Base-by-base conservation (phyloP, 352 stramenopile genomes). In the Phytophthora capsici region DNA sequence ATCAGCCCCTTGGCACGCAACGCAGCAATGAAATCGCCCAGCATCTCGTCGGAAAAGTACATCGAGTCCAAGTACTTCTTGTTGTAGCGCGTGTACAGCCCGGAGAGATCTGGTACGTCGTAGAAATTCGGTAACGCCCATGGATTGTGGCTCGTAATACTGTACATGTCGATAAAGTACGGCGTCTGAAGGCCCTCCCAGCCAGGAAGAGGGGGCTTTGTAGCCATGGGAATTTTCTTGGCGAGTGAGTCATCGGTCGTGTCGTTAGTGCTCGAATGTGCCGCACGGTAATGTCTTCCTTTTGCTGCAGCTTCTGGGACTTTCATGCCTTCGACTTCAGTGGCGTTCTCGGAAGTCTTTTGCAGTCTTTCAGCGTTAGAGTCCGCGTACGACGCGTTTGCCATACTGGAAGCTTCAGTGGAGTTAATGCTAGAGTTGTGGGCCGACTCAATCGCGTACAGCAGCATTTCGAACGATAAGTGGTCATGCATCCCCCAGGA, bases 141-240 rank as follows among this genome's bases (percentile, higher is more conserved):
- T 38, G 83, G 83, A 52, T 86, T 87, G 62, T 90, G 81, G 63
- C 79, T 89, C 56, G 84, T 82, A 65, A 89, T 91, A 53, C 71
- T 87, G 69, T 92, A 90, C 77, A 89, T 89, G 54, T 92, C 74
- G 40, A 92, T 90, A 65, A 92, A 92, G 53, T 80, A 90, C 57
- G 84, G 84, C 54, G 75, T 75, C 40, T 80, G 75, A 25, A 90
- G 72, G 4, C 80, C 80, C 75, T 87, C 79, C 79, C 79, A 88
- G 6, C 75, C 79, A 4, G 59, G 58, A 28, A 80, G 38, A 5
- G 70, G 56, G 20, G 63, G 44, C 45, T 70, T 69, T 3, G 62
- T 65, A 37, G 49, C 30, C 19, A 30, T 51, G 28, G 44, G 38
- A 48, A 38, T 8, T n/a, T 41, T 47, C 26, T 41, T 53, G 9